Percentiles rank a stretch among this genome's conserved stretches.
phyloP scores from a whole-genome alignment of 1,139 yeast genomes.

The Wickerhamomyces sp. region DNA sequence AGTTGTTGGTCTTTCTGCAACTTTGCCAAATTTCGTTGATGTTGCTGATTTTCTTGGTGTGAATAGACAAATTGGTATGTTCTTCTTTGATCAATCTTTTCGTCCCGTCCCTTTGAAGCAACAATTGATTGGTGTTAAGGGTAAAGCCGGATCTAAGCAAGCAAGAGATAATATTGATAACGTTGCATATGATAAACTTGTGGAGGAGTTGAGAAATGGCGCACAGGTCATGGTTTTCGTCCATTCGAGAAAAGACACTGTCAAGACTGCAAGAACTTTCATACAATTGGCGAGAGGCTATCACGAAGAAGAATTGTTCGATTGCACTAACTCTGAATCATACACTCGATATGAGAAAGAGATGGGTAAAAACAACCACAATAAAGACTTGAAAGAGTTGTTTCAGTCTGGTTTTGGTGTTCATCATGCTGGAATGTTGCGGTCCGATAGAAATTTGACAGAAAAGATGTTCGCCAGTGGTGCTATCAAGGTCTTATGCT shows the following conservation, averaged over 20 bases:
- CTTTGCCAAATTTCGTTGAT: conserved; percentile 88
- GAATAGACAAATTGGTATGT: conserved; percentile 83
- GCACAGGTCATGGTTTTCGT: conserved; percentile 96
- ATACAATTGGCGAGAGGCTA: conserved; percentile 63
- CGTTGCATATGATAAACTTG: conserved; percentile 71
- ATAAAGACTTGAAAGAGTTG: conserved; percentile 75
- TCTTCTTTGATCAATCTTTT: conserved; percentile 87
- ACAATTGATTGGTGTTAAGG: conserved; percentile 80
- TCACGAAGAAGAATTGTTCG: conserved; percentile 54
- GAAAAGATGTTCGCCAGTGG: conserved; percentile 87
- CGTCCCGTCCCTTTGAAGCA: conserved; percentile 94
- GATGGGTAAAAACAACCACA: conserved; percentile 67
- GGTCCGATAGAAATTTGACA: conserved; percentile 84
- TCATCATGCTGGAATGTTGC: conserved; percentile 96
- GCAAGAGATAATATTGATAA: conserved; percentile 75
- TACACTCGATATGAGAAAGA: conserved; percentile 55
- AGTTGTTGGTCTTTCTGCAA: conserved; percentile 95
- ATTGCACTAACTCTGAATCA: conserved; percentile 46
- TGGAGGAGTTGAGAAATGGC: conserved; percentile 62
- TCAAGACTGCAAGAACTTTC: conserved; percentile 71
- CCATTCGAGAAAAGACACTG: conserved; percentile 91
- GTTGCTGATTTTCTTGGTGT: conserved; percentile 96
- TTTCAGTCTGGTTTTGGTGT: conserved; percentile 83
- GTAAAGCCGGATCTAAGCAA: conserved; percentile 71
- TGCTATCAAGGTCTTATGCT: conserved; percentile 82